Evolutionary conservation across 164 flowering plant species (phyloP).

Genomic region (Vitis rupestris): DNA sequence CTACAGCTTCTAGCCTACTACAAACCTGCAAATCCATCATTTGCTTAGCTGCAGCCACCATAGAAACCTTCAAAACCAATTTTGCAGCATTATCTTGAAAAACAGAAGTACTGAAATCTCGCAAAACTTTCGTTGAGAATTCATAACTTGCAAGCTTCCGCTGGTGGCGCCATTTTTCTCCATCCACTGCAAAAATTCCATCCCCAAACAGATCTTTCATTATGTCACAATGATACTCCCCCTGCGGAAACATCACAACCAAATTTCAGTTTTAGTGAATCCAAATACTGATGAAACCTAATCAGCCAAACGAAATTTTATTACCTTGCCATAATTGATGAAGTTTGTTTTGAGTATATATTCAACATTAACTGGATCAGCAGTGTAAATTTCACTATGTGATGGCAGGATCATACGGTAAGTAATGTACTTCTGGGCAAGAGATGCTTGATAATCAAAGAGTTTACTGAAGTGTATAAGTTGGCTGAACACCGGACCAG

Average conservation of each 20-base stretch:
- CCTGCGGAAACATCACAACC: conserved; percentile 20
- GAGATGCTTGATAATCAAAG: conserved; percentile 30
- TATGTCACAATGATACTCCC: conserved; percentile 26
- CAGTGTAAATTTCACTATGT: conserved; percentile 33
- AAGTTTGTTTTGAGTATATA: conserved; percentile 48
- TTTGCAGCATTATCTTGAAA: conserved; percentile 33
- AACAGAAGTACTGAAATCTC: conserved; percentile 29
- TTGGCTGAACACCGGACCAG: conserved; percentile 31
- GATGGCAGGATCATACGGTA: conserved; percentile 28
- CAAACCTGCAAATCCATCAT: conserved; percentile 33
- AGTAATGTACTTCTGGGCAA: conserved; percentile 29
- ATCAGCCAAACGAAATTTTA: neutral
- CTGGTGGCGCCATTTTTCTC: conserved; percentile 51
- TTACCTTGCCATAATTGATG: conserved; percentile 37
- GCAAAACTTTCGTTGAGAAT: conserved; percentile 38
- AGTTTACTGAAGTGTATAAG: conserved; percentile 36
- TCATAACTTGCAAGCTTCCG: conserved; percentile 45
- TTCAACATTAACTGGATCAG: conserved; percentile 43
- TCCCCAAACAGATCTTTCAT: conserved; percentile 44
- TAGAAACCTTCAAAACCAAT: conserved; percentile 23
- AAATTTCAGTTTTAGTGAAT: neutral
- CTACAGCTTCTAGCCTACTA: too few relatives aligned
- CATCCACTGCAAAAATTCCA: conserved; percentile 57
- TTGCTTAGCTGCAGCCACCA: conserved; percentile 10
- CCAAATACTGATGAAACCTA: neutral